Evolutionary conservation across 768 basidiomycete genomes (phyloP), one percentile per base, ranked within the genome.

Genomic region (Grammothele lineata): DNA sequence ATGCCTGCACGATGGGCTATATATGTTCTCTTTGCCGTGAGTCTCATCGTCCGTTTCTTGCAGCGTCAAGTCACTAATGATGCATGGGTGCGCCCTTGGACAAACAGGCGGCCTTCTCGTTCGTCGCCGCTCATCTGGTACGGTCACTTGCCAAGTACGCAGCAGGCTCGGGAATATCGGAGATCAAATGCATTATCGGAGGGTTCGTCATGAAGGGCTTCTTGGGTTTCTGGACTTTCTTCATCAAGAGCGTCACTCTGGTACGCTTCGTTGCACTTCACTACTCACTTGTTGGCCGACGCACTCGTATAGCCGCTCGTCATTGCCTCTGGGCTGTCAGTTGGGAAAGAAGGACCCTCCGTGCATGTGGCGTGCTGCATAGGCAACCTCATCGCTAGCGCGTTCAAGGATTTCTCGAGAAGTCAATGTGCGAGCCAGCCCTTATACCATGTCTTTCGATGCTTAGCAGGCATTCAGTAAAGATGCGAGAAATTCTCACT

Each of bases 191-290:
- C 62, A 97, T 98, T 57, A 72, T 99, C 24, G 91, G 90, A 8
- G 96, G 96, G 3, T 99, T 99, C 68, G 76, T 94, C 56, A 97
- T 99, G 88, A 85, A 96, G 64, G 92, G 93, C 0, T 99, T 87
- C 66, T 75, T 98, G 27, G 87, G 92, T 12, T 82, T 86, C 50
- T 81, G 85, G 62, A 98, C 96, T 1, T 86, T 97, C 55, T 74
- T 85, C 50, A 90, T 98, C 66, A 99, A 99, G 71, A 92, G 89
- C 61, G 70, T 99, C 30, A 92, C 94, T 6, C 68, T 99, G 59
- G 96, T 95, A 53, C 55, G 19, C 18, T 37, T 34, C 45, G 1
- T 17, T 39, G 3, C 23, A 32, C 22, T 24, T 44, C 46, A 19
- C 34, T 25, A 40, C 57, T 54, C 37, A 61, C 30, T 8, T 32